A percentile compares a stretch with the other conserved stretches of the same genome.
phyloP scores from a whole-genome alignment of 805 yeast species.

The Saccharomycopsis lassenensis region DNA sequence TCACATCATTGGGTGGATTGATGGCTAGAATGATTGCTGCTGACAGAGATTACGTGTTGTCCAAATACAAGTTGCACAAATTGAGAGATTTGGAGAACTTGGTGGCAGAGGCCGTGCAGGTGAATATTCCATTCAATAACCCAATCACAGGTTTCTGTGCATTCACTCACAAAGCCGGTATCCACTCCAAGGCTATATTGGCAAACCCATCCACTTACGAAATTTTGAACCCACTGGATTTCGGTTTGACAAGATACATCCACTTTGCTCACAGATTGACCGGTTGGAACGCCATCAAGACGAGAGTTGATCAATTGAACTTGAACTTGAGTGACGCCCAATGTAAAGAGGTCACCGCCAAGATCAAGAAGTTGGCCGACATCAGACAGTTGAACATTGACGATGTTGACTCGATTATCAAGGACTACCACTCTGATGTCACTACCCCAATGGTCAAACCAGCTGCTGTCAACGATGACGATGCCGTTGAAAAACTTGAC shows the following conservation, averaged over 20 bases:
- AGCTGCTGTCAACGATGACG: background rate
- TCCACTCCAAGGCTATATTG: constrained; percentile 95
- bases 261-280: constrained; percentile 97
- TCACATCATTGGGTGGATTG: constrained; percentile 93
- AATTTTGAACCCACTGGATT: constrained; percentile 87
- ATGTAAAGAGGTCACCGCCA: constrained; percentile 87
- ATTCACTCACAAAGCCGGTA: constrained; percentile 98
- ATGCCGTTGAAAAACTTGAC: no score
- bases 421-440: constrained; percentile 78
- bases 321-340: constrained; percentile 83
- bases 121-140: constrained; percentile 94
- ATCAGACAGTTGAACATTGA: constrained; percentile 89
- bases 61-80: constrained; percentile 92
- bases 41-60: constrained; percentile 87
- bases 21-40: constrained; percentile 99
- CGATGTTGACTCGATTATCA: constrained; percentile 94
- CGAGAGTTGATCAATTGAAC: constrained; percentile 95
- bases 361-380: constrained; percentile 91
- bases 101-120: constrained; percentile 96
- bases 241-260: constrained; percentile 91
- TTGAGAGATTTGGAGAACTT: constrained; percentile 90
- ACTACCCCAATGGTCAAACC: constrained; percentile 38
- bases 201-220: constrained; percentile 99
- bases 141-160: constrained; percentile 99
- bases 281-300: constrained; percentile 98